Evolutionary conservation across 1,139 yeast genomes (phyloP).

Genomic region (Keqinozyma sinolaborantium): DNA sequence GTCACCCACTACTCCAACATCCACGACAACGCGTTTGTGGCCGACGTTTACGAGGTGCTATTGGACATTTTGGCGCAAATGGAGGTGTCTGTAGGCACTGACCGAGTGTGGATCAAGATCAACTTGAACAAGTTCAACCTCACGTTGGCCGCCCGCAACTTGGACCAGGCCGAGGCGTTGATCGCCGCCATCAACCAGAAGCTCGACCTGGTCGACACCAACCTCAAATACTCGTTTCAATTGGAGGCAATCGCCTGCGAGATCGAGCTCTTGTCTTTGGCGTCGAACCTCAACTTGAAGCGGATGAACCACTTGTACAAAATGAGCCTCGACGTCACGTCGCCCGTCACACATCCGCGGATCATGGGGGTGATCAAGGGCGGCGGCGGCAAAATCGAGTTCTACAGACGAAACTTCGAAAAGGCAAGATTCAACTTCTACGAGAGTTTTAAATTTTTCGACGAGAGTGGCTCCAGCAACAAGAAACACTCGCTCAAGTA

Average conservation of each 20-base stretch:
- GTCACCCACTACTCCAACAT: slow-evolving; percentile 42
- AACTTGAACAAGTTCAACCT: slow-evolving; percentile 50
- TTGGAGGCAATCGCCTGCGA: slow-evolving; percentile 67
- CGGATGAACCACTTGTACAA: slow-evolving; percentile 47
- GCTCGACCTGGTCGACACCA: slow-evolving; percentile 38
- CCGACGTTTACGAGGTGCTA: slow-evolving; percentile 26
- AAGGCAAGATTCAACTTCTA: slow-evolving; percentile 64
- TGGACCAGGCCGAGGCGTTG: slow-evolving; percentile 33
- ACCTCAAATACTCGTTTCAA: slow-evolving; percentile 41
- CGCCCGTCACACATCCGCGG: slow-evolving; percentile 74
- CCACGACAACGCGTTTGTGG: slow-evolving; percentile 23
- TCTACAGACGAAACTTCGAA: slow-evolving; percentile 58
- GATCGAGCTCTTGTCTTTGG: slow-evolving; percentile 47
- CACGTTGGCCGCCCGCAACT: slow-evolving; percentile 36
- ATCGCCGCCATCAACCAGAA: slow-evolving; percentile 38
- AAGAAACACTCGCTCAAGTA: slow-evolving; percentile 59
- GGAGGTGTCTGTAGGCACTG: slow-evolving; percentile 26
- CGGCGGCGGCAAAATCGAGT: slow-evolving; percentile 70
- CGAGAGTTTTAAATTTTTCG: slow-evolving; percentile 72
- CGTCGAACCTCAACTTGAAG: slow-evolving; percentile 24
- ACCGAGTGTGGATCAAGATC: slow-evolving; percentile 55
- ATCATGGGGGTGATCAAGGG: slow-evolving; percentile 70
- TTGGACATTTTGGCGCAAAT: slow-evolving; percentile 16
- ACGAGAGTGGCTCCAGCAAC: slow-evolving; percentile 68
- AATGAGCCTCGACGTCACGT: slow-evolving; percentile 44